phyloP scores from a whole-genome alignment of 805 yeast species.

The Candida khao-thaluensis region DNA sequence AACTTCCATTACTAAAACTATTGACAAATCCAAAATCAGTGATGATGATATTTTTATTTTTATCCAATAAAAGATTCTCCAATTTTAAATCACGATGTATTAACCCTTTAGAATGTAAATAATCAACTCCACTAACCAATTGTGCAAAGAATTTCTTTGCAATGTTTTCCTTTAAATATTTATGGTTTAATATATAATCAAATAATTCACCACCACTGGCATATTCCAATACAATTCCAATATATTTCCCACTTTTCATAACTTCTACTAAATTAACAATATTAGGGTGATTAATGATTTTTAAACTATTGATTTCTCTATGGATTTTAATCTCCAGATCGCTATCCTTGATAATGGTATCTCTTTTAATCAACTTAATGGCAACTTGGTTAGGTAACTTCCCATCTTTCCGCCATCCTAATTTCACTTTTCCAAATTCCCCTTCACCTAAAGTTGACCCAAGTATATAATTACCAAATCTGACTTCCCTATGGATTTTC shows the following conservation, averaged over 20 bases:
- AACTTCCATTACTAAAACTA: conserved; percentile 64
- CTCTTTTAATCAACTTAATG: conserved; percentile 85
- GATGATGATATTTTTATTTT: conserved; percentile 80
- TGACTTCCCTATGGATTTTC: conserved; percentile 50
- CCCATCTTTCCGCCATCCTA: conserved; percentile 92
- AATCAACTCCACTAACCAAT: conserved; percentile 88
- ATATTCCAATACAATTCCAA: conserved; percentile 94
- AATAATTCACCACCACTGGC: conserved; percentile 98
- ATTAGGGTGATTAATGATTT: conserved; percentile 87
- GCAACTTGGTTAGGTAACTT: conserved; percentile 83
- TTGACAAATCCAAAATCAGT: conserved; percentile 96
- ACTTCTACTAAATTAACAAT: conserved; percentile 91
- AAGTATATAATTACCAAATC: conserved; percentile 86
- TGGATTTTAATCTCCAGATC: conserved; percentile 87
- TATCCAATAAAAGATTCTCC: conserved; percentile 75
- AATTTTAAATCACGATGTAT: conserved; percentile 77
- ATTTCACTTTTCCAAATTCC: conserved; percentile 95
- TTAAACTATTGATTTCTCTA: conserved; percentile 88
- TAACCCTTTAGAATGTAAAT: conserved; percentile 77
- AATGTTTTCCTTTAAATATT: conserved; percentile 79
- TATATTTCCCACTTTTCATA: conserved; percentile 88
- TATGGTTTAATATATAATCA: conserved; percentile 84
- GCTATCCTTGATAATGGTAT: conserved; percentile 80
- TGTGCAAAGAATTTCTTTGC: conserved; percentile 92
- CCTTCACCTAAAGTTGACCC: conserved; percentile 98